Base-by-base conservation (phyloP, 768 basidiomycete genomes). In the Chalciporus chontae region DNA sequence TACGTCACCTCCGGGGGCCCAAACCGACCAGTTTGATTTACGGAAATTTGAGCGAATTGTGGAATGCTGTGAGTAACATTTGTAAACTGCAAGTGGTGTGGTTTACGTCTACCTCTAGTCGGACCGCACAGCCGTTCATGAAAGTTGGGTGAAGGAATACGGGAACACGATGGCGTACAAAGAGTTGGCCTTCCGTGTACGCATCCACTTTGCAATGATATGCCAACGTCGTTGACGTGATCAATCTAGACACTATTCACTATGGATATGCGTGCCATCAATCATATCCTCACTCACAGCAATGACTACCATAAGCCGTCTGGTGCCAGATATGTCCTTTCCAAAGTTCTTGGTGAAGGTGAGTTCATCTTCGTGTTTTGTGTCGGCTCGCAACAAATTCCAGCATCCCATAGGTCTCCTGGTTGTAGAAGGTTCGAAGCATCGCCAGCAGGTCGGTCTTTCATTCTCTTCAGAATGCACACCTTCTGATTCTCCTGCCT, bases 281-380 rank as follows among this genome's bases (percentile, higher is more conserved):
- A 76, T 38, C 81, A 90, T 55, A 71, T 92, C 44, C 69, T 91
- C 13, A 73, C 75, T 52, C 80, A 85, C 48, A 68, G 68, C 23
- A 63, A 75, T 26, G 66, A 72, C 36, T 88, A 83, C 53, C 76
- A 78, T 51, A 88, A 87, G 54, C 74, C 83, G 0, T 69, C 71
- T 10, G 53, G 60, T 1, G 56, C 66, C 6, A 69, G 77, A 10
- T 70, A 64, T 32, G 61, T 47, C 34, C 61, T 85, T 5, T 52
- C 62, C 13, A 63, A 62, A 11, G 58, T 84, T 23, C 63, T 85
- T 10, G 74, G 74, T 0, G 53, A 66, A 59, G 74, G 73, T 65
- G 21, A 17, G 55, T 14, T 27, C 21, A 37, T 8, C 17, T 29
- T 11, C 44, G 40, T 23, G 7, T 15, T 9, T 23, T 7, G 29